Evolutionary conservation across 2,329 filamentous ascomycete species (phyloP), one percentile per base, ranked within the genome.

Genomic region (Lasiodiplodia theobromae): DNA sequence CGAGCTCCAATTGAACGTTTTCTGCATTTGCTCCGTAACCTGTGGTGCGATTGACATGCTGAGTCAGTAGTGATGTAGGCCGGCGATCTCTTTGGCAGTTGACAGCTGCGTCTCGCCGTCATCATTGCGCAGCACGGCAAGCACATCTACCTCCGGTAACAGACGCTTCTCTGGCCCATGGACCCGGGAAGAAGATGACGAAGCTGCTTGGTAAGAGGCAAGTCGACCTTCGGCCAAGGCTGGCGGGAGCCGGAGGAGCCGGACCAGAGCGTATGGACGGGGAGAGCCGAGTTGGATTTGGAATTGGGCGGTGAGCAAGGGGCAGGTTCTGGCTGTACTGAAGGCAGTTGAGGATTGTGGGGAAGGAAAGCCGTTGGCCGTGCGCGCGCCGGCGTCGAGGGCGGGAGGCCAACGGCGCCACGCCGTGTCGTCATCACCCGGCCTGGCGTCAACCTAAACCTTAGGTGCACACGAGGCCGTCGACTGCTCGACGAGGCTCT

Each of bases 301-400:
- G 57, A 62, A 62, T 62, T 62, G 38, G 57, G 38, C n/a, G 34
- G 38, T 23, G 38, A 62, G 57, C 57, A 47, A 44, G 12, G 38
- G 38, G 28, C 38, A 44, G 28, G 28, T 28, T 28, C 28, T 28
- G 28, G 28, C 28, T 28, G 28, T 28, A 28, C 28, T 18, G 38
- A 44, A 18, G 14, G 38, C 38, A 44, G 12, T 18, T 44, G 38
- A 44, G 16, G 38, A 44, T 6, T 44, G 38, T 44, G 38, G 38
- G 38, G 14, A 44, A 44, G 18, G 38, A 44, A 18, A 44, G 14
- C 14, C 38, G 38, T 18, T 44, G 38, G 7, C 38, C 38, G 38
- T 44, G 38, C 38, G 38, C 38, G 38, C 38, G 18, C 16, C 16
- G 38, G 38, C 38, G 38, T 18, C 14, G 12, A 44, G 5, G 38